Conservation (phyloP, 495 filamentous ascomycete species). For the Penicillium fimorum region DNA sequence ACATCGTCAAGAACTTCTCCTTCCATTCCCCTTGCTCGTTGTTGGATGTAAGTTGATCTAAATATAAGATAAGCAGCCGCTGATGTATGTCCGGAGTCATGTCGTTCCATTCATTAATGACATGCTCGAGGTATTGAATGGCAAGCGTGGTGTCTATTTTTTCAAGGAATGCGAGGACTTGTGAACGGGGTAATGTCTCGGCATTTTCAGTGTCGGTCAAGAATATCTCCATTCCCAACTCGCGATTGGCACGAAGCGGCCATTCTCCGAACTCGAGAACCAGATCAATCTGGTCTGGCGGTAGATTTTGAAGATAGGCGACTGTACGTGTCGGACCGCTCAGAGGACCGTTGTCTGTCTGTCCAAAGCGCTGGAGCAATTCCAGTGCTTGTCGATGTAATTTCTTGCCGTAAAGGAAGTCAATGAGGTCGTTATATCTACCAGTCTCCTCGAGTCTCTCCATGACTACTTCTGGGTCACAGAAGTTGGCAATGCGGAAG, state of each 20-base stretch:
- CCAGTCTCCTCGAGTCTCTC: slow-evolving; percentile 85
- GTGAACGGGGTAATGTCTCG: slow-evolving; percentile 77
- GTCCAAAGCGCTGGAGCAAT: slow-evolving; percentile 78
- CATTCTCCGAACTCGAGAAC: slow-evolving; percentile 90
- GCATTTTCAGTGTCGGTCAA: slow-evolving; percentile 92
- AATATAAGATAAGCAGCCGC: slow-evolving; percentile 70
- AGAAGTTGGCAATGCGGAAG: slow-evolving; percentile 96
- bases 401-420: slow-evolving; percentile 95
- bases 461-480: slow-evolving; percentile 92
- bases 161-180: slow-evolving; percentile 71
- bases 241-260: slow-evolving; percentile 70
- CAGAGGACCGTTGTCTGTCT: slow-evolving; percentile 53
- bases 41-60: slow-evolving; percentile 53
- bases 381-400: slow-evolving; percentile 86
- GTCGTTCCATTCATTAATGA: slow-evolving; percentile 85
- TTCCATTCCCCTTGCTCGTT: slow-evolving; percentile 56
- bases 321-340: slow-evolving; percentile 78
- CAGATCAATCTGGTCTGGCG: slow-evolving; percentile 83
- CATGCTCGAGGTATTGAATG: slow-evolving; percentile 84
- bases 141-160: slow-evolving; percentile 67
- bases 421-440: slow-evolving; percentile 89
- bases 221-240: slow-evolving; percentile 93
- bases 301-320: slow-evolving; percentile 83
- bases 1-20: slow-evolving; percentile 66
- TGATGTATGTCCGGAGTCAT: slow-evolving; percentile 84